Conservation (phyloP, 108 stramenopile species). For the Cyclotella choctawhatcheeana region DNA sequence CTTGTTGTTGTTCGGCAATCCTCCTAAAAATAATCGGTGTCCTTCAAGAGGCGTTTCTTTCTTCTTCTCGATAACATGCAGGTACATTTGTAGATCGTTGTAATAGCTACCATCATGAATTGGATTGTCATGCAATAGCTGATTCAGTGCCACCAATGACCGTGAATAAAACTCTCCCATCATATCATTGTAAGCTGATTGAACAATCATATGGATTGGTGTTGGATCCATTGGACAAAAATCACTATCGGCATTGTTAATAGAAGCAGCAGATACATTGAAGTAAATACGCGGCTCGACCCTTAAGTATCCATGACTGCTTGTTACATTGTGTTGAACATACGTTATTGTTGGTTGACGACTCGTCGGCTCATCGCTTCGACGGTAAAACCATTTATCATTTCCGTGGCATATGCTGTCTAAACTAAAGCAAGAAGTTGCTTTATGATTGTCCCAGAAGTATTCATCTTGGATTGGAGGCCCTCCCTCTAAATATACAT, state of each 20-base stretch:
- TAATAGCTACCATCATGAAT: conserved; percentile 7
- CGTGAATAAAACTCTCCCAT: conserved; percentile 54
- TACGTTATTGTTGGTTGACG: conserved; percentile 30
- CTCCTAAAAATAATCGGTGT: conserved; percentile 38
- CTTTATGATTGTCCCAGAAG: conserved; percentile 30
- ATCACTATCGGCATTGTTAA: background rate
- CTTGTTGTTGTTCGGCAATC: conserved; percentile 26
- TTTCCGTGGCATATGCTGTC: conserved; percentile 39
- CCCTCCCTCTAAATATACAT: conserved; percentile 19
- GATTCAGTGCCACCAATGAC: conserved; percentile 33
- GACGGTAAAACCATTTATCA: conserved; percentile 37
- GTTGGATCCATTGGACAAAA: conserved; percentile 28
- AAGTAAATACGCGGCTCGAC: conserved; percentile 33
- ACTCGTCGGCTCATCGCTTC: background rate
- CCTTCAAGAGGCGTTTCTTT: conserved; percentile 27
- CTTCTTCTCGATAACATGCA: conserved; percentile 22
- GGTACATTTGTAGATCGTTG: conserved; percentile 27
- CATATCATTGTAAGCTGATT: conserved; percentile 54
- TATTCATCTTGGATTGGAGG: conserved; percentile 2
- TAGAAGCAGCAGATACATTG: conserved; percentile 32
- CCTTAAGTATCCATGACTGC: conserved; percentile 10
- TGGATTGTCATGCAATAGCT: conserved; percentile 17
- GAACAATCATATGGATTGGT: conserved; percentile 41
- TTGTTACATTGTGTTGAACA: conserved; percentile 11
- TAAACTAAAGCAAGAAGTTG: conserved; percentile 28